Evolutionary conservation across 1,284 basidiomycete species (phyloP).

Genomic region (Amylostereum areolatum): DNA sequence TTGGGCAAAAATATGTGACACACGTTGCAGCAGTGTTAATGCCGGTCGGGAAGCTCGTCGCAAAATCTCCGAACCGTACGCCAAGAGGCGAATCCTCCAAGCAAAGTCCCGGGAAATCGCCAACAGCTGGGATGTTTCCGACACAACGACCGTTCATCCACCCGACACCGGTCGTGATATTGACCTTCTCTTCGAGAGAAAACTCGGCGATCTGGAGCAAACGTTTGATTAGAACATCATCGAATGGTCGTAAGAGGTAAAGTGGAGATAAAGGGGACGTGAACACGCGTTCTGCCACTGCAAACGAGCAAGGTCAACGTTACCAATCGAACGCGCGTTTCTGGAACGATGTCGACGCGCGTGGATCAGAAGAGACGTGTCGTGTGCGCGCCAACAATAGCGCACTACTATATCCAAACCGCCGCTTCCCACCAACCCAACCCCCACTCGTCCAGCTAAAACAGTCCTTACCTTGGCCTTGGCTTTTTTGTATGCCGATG

Average conservation of each 20-base stretch:
- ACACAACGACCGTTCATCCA: conserved; percentile 36
- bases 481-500: conserved; percentile 31
- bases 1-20: conserved; percentile 10
- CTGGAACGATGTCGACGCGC: background rate
- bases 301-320: background rate
- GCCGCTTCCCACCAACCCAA: background rate
- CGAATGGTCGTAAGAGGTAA: background rate
- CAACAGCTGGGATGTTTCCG: conserved; percentile 33
- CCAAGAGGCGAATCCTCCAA: conserved; percentile 53
- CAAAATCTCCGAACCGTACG: conserved; percentile 40
- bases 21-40: conserved; percentile 53
- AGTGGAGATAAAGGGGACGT: background rate
- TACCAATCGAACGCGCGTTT: background rate
- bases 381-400: background rate
- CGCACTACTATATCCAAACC: too few species aligned
- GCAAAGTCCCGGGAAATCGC: conserved; percentile 56
- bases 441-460: background rate
- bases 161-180: conserved; percentile 31
- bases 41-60: conserved; percentile 55
- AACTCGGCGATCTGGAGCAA: conserved; percentile 23
- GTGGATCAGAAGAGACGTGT: background rate
- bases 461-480: conserved; percentile 23
- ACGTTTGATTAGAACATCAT: background rate
- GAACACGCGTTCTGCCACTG: background rate
- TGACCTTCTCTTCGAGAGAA: conserved; percentile 37